Base-by-base conservation (phyloP, 1,139 yeast genomes). In the Pichia cactophila region DNA sequence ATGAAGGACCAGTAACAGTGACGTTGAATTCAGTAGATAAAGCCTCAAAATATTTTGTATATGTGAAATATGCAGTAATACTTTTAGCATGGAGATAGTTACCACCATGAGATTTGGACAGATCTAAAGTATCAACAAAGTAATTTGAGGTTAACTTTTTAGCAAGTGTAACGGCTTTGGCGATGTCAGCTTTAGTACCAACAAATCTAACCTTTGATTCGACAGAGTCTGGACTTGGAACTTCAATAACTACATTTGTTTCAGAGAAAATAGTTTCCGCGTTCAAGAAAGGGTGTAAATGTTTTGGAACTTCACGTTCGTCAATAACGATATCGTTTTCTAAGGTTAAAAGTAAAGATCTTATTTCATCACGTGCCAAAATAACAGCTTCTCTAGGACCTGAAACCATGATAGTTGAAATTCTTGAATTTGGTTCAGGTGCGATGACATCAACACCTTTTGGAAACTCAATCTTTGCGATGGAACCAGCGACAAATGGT, bases 21-120 rank as follows among this genome's bases (percentile, higher is more conserved):
- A 86, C 80, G 42, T 69, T 75, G 58, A 75, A 64, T 38, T 72
- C 70, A 5, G 64, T 57, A 14, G 80, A 71, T 54, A 83, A 70
- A 42, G 69, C 63, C 45, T 75, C 72, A 56, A 78, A 75, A 33
- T 68, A 62, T 16, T 75, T 76, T 54, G 78, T 72, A 52, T 77
- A 70, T 48, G 69, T 66, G 61, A 90, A 83, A 65, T 75, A 86
- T 17, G 82, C 72, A 43, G 90, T 83, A 51, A 90, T 73, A 38
- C 82, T 78, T 59, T 79, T 79, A 35, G 94, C 96, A 61, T 90
- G 97, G 33, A 71, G 65, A 52, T 81, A 67, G 61, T 86, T 82
- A 60, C 86, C 87, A 61, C 87, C 86, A 66, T 90, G 96, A 39
- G 97, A 95, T 65, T 79, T 83, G 26, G 94, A 81, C 70, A 90